Conservation (phyloP, 2,329 filamentous ascomycete genomes). For the Sporothrix protearum region DNA sequence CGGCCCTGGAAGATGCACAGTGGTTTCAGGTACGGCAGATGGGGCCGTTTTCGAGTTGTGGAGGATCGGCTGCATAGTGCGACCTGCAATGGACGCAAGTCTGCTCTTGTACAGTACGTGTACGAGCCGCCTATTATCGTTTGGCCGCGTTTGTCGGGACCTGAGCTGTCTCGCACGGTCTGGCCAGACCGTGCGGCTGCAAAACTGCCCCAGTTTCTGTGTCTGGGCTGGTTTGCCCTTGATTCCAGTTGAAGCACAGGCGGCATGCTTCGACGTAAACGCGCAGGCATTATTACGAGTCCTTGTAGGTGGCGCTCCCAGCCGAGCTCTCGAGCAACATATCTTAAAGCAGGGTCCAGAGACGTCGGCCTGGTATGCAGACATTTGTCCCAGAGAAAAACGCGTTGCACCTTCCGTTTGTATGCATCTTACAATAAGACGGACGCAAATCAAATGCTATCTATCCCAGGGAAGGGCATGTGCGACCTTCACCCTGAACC, state of each 20-base stretch:
- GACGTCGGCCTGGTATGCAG: background rate
- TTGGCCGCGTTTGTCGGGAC: background rate
- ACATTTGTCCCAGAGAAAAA: background rate
- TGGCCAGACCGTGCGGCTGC: conserved; percentile 1
- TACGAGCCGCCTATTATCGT: too few relatives aligned
- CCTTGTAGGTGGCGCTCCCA: background rate
- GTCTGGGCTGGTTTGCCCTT: conserved; percentile 1
- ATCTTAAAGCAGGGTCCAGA: background rate
- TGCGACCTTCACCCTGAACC: background rate
- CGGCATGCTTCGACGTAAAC: background rate
- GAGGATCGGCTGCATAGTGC: conserved; percentile 11
- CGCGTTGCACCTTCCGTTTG: background rate
- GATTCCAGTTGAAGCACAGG: conserved; percentile 4
- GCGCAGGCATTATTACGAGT: background rate
- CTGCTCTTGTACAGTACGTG: too few relatives aligned
- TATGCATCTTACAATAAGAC: background rate
- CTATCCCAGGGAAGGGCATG: background rate
- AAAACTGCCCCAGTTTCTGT: background rate
- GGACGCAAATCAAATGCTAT: background rate
- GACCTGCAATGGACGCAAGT: background rate
- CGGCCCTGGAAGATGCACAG: background rate
- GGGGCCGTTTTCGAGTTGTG: conserved; percentile 2
- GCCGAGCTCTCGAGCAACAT: background rate
- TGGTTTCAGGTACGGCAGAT: conserved; percentile 9
- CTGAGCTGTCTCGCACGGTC: background rate